Percentiles rank a stretch among this genome's conserved stretches.
Conservation (phyloP, 768 basidiomycete species). For the Russula sp. region DNA sequence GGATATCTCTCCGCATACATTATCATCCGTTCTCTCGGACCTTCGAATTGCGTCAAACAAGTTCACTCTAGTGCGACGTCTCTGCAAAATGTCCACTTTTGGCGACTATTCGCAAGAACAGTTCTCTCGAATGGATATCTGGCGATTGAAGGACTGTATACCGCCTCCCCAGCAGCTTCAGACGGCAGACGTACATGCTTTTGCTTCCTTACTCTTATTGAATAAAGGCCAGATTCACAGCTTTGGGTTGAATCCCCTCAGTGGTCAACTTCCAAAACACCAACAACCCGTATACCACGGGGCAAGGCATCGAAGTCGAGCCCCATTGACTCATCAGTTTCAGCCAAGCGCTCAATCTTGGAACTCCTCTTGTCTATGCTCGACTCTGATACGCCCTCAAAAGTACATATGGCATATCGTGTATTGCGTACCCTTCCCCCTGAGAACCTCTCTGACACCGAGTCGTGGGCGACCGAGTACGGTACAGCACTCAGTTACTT, state of each 20-base stretch:
- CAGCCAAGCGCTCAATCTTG: slow-evolving; percentile 24
- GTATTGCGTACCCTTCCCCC: slow-evolving; percentile 25
- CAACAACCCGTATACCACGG: slow-evolving; percentile 31
- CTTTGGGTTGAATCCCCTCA: slow-evolving; percentile 51
- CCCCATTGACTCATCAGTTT: slow-evolving; percentile 37
- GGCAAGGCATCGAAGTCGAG: slow-evolving; percentile 16
- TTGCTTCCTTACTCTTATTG: slow-evolving; percentile 58
- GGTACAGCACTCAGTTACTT: slow-evolving; percentile 33
- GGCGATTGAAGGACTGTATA: slow-evolving; percentile 79
- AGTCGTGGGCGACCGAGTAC: slow-evolving; percentile 27
- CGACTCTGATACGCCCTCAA: slow-evolving; percentile 25
- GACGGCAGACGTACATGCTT: slow-evolving; percentile 68
- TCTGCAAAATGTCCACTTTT: slow-evolving; percentile 49
- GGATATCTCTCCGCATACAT: slow-evolving; percentile 45
- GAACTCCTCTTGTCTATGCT: slow-evolving; percentile 28
- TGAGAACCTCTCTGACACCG: slow-evolving; percentile 20
- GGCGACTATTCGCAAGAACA: slow-evolving; percentile 42
- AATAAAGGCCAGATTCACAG: slow-evolving; percentile 61
- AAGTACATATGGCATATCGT: slow-evolving; percentile 28
- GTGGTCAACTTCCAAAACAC: slow-evolving; percentile 43
- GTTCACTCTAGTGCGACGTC: slow-evolving; percentile 67
- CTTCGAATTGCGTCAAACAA: slow-evolving; percentile 65
- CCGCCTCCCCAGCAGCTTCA: slow-evolving; percentile 54
- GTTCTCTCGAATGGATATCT: slow-evolving; percentile 67
- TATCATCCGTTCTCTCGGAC: slow-evolving; percentile 58